Conservation (phyloP, 352 stramenopile species). For the Globisporangium radiosum region DNA sequence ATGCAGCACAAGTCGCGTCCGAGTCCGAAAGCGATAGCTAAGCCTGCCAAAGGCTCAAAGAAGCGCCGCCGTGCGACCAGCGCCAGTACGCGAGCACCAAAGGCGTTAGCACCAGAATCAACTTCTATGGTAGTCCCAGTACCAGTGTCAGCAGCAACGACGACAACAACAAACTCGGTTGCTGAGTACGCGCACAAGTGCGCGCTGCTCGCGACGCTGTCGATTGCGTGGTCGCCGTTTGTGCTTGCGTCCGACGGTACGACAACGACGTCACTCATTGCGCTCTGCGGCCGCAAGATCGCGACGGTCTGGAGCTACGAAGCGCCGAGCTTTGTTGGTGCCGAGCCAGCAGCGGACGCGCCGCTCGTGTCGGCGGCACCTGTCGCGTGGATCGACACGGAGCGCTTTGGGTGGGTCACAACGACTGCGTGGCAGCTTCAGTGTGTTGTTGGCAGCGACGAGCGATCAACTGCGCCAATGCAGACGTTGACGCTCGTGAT, state of each 20-base stretch:
- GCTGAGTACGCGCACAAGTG: slow-evolving; percentile 54
- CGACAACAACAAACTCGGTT: slow-evolving; percentile 26
- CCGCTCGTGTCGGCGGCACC: slow-evolving; percentile 25
- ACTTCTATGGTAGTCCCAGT: too few species aligned
- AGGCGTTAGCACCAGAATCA: too few species aligned
- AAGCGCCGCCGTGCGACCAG: slow-evolving; percentile 8
- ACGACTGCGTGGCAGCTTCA: slow-evolving; percentile 53
- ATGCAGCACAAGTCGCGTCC: slow-evolving; percentile 10
- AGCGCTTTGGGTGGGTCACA: slow-evolving; percentile 65
- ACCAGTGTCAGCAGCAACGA: not conserved
- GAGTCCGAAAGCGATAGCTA: not conserved
- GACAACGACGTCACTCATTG: slow-evolving; percentile 53
- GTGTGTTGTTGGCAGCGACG: too few species aligned
- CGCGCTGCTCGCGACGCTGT: slow-evolving; percentile 53
- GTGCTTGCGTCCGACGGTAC: slow-evolving; percentile 31
- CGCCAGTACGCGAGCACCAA: not conserved
- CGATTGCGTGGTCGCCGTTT: slow-evolving; percentile 69
- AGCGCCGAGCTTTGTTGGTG: slow-evolving; percentile 27
- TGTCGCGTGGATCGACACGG: slow-evolving; percentile 47
- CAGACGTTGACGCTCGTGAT: slow-evolving; percentile 35
- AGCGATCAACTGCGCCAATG: slow-evolving; percentile 28
- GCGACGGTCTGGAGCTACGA: slow-evolving; percentile 68
- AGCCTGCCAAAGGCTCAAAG: slow-evolving; percentile 16
- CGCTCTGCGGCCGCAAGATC: slow-evolving; percentile 50
- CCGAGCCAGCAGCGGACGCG: slow-evolving; percentile 7